These are phyloP conservation scores for Cladosporium cucumerinum DNA, from an alignment of 2,329 filamentous ascomycete genomes.

Conservation along the genomic window DNA sequence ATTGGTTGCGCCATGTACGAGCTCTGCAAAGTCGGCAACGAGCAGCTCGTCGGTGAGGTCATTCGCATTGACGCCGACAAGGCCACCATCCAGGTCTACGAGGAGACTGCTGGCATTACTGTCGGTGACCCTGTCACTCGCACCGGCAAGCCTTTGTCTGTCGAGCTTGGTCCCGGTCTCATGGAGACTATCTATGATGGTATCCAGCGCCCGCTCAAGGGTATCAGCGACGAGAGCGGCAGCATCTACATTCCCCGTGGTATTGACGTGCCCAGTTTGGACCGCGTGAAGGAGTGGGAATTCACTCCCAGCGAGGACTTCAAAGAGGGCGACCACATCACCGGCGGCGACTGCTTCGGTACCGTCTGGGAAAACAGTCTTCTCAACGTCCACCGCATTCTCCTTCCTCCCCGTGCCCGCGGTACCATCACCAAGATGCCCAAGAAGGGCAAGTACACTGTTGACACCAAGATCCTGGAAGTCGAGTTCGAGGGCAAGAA, in stretches of 20 bases:
- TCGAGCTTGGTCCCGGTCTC: slow-evolving; percentile 93
- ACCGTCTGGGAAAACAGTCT: slow-evolving; percentile 95
- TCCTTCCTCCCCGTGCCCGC: slow-evolving; percentile 82
- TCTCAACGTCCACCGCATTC: slow-evolving; percentile 86
- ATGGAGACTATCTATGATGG: slow-evolving; percentile 99
- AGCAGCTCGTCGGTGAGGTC: slow-evolving; percentile 91
- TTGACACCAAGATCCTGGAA: slow-evolving; percentile 21
- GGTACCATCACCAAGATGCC: slow-evolving; percentile 92
- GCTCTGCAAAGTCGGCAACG: slow-evolving; percentile 88
- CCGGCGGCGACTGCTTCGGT: slow-evolving; percentile 94
- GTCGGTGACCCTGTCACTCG: slow-evolving; percentile 89
- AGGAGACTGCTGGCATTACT: slow-evolving; percentile 95
- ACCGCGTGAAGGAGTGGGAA: slow-evolving; percentile 92
- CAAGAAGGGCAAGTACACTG: slow-evolving; percentile 86
- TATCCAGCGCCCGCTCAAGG: slow-evolving; percentile 90
- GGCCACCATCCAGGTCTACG: slow-evolving; percentile 97
- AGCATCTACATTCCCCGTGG: slow-evolving; percentile 98
- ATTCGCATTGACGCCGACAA: slow-evolving; percentile 96
- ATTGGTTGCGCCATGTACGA: slow-evolving; percentile 99
- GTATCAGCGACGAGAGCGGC: slow-evolving; percentile 71
- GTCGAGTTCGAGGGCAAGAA: slow-evolving; percentile 59
- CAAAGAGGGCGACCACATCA: slow-evolving; percentile 96
- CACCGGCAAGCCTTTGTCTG: slow-evolving; percentile 92
- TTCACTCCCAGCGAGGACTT: slow-evolving; percentile 72
- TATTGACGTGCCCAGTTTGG: slow-evolving; percentile 80